These are phyloP conservation scores for Saccharomyces cerevisiae DNA, from an alignment of 805 yeast genomes.

Conservation along the genomic window DNA sequence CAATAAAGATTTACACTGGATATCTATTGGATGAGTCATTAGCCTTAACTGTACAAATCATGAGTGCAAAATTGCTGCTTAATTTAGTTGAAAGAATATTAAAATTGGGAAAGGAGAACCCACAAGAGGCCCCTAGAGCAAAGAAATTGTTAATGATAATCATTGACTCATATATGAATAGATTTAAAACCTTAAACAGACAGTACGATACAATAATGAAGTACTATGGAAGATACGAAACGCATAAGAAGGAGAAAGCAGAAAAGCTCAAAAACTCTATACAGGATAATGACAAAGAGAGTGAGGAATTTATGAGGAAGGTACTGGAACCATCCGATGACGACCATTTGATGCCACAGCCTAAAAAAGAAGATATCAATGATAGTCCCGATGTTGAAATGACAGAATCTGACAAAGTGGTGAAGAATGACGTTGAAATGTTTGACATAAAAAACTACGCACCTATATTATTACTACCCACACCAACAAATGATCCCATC, in stretches of 20 bases:
- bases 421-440: constrained; percentile 27
- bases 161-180: constrained; percentile 76
- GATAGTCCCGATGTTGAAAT: constrained; percentile 9
- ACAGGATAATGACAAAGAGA: constrained; percentile 31
- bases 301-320: constrained; percentile 32
- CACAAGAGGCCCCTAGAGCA: constrained; percentile 57
- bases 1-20: constrained; percentile 73
- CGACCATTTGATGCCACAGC: constrained; percentile 23
- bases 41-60: constrained; percentile 85
- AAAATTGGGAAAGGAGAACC: constrained; percentile 54
- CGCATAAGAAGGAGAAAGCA: constrained; percentile 36
- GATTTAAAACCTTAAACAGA: constrained; percentile 68
- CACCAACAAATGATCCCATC: constrained; percentile 49
- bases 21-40: constrained; percentile 73
- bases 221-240: constrained; percentile 49
- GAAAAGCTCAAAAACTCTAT: constrained; percentile 32
- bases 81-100: constrained; percentile 84
- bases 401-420: constrained; percentile 8
- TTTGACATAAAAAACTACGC: constrained; percentile 40
- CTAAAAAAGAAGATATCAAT: constrained; percentile 23
- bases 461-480: constrained; percentile 55
- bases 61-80: constrained; percentile 86
- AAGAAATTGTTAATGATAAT: constrained; percentile 73
- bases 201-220: constrained; percentile 59
- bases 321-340: constrained; percentile 8